phyloP scores from a whole-genome alignment of 2,329 filamentous ascomycete species.

The Fusarium graminum region DNA sequence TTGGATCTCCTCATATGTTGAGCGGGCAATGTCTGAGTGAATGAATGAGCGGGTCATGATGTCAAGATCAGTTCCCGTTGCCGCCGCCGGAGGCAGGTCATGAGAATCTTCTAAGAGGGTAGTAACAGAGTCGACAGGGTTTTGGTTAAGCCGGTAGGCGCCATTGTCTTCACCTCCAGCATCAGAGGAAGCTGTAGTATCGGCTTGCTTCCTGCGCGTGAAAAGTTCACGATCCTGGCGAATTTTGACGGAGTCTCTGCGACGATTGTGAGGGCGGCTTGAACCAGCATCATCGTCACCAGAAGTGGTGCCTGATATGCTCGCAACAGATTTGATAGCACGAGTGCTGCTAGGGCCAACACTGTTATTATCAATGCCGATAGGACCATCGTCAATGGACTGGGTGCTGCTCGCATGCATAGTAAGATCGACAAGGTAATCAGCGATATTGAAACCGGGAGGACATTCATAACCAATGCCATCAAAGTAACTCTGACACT shows the following conservation, averaged over 20 bases:
- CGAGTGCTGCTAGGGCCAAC: slow-evolving; percentile 88
- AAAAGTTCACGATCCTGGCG: slow-evolving; percentile 93
- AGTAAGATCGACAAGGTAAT: slow-evolving; percentile 96
- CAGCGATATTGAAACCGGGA: slow-evolving; percentile 97
- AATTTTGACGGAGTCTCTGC: slow-evolving; percentile 83
- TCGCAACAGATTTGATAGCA: slow-evolving; percentile 91
- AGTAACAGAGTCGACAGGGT: slow-evolving; percentile 60
- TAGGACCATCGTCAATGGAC: slow-evolving; percentile 66
- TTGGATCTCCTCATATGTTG: slow-evolving; percentile 82
- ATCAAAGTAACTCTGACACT: slow-evolving; percentile 94
- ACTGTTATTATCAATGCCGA: slow-evolving; percentile 69
- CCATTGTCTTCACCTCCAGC: slow-evolving; percentile 64
- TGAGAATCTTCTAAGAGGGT: slow-evolving; percentile 78
- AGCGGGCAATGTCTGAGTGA: slow-evolving; percentile 80
- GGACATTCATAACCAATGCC: slow-evolving; percentile 92
- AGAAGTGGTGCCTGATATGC: slow-evolving; percentile 80
- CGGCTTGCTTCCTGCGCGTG: slow-evolving; percentile 77
- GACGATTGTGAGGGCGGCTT: slow-evolving; percentile 74
- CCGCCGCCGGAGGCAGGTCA: slow-evolving; percentile 70
- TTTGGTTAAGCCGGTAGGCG: slow-evolving; percentile 65
- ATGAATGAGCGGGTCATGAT: slow-evolving; percentile 81
- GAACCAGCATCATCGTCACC: slow-evolving; percentile 74
- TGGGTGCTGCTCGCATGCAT: slow-evolving; percentile 86
- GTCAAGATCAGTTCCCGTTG: slow-evolving; percentile 82
- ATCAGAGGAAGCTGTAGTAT: slow-evolving; percentile 73